Conservation (phyloP, 1,139 yeast species). For the Suzukiozyma palmioleophila region DNA sequence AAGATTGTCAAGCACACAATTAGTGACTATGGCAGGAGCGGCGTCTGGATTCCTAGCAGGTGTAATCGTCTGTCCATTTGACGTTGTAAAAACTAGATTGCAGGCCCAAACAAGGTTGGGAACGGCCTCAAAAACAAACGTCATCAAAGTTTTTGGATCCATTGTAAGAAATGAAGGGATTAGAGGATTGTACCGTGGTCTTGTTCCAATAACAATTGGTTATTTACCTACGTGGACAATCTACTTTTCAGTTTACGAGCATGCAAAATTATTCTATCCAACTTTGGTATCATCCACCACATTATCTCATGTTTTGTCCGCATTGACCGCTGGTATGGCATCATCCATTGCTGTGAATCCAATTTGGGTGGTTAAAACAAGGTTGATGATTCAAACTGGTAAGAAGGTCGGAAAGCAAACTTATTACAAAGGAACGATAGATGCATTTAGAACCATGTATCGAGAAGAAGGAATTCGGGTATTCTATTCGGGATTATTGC, state of each 20-base stretch:
- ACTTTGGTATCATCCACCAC: slow-evolving; percentile 40
- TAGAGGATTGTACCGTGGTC: slow-evolving; percentile 81
- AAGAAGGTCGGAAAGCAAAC: slow-evolving; percentile 17
- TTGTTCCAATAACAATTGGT: slow-evolving; percentile 87
- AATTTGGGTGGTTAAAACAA: slow-evolving; percentile 94
- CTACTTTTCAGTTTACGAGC: slow-evolving; percentile 85
- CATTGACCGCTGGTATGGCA: slow-evolving; percentile 84
- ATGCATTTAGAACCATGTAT: slow-evolving; percentile 80
- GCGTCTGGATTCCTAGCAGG: slow-evolving; percentile 47
- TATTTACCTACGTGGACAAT: slow-evolving; percentile 98
- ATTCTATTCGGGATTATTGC: slow-evolving; percentile 88
- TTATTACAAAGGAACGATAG: slow-evolving; percentile 72
- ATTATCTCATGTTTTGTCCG: slow-evolving; percentile 67
- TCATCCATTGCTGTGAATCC: slow-evolving; percentile 92
- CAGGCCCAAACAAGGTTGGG: slow-evolving; percentile 38
- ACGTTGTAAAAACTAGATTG: slow-evolving; percentile 43
- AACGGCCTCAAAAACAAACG: slow-evolving; percentile 7
- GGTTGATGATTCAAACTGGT: slow-evolving; percentile 84
- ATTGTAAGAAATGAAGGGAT: slow-evolving; percentile 75
- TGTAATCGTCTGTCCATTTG: slow-evolving; percentile 44
- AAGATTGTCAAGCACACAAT: slow-evolving; percentile 27
- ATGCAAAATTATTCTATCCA: slow-evolving; percentile 50
- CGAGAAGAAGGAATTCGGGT: slow-evolving; percentile 72
- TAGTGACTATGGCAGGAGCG: slow-evolving; percentile 42
- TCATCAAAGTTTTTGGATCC: slow-evolving; percentile 49